Base-by-base conservation (phyloP, 768 basidiomycete species). In the Trametes cingulata region DNA sequence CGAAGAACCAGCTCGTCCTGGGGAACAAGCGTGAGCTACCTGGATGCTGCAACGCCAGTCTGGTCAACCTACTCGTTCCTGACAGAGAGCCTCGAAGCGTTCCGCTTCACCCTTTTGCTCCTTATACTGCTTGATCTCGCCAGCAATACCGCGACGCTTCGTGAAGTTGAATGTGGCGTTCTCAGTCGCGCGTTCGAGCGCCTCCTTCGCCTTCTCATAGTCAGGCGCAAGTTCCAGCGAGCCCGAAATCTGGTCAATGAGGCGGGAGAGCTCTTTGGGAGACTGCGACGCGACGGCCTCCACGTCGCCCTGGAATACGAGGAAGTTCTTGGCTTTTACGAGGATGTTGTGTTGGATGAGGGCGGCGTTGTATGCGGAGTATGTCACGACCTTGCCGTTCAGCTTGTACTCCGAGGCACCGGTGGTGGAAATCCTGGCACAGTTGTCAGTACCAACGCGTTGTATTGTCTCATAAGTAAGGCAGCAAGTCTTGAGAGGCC, bases 291-390 rank as follows among this genome's bases (percentile, higher is more conserved):
- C 97, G 35, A 99, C 93, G 2, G 94, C 93, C 75, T 99, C 97
- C 33, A 99, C 97, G 70, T 98, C 97, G 52, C 97, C 97, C 71
- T 99, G 97, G 77, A 99, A 98, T 12, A 98, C 97, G 52, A 98
- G 87, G 69, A 98, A 99, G 77, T 98, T 98, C 78, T 98, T 98
- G 13, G 97, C 97, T 76, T 97, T 98, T 69, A 98, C 95, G 47
- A 98, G 90, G 69, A 99, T 93, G 69, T 98, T 97, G 69, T 97
- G 95, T 7, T 82, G 78, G 56, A 90, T 81, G 24, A 99, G 87
- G 13, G 92, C 90, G 6, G 87, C 80, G 61, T 97, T 97, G 79
- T 98, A 99, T 1, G 85, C 84, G 13, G 87, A 82, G 72, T 95
- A 95, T 0, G 94, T 90, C 54, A 97, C 92, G 22, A 84, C 78